Conservation (phyloP, 306 rosid species). For the Cicer bijugum region DNA sequence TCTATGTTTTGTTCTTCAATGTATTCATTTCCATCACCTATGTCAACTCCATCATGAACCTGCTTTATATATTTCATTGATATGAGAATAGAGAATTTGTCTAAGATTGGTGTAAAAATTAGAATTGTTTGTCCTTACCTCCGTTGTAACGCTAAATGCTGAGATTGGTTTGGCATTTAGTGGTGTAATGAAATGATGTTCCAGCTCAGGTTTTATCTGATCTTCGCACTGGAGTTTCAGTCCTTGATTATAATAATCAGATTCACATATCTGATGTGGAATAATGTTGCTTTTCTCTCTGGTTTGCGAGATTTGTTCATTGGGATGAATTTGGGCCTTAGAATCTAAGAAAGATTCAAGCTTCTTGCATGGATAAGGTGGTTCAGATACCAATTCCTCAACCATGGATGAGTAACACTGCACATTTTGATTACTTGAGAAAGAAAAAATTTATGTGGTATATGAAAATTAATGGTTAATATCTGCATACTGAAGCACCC, state of each 20-base stretch:
- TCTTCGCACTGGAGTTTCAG: neutral
- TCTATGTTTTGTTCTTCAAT: conserved; percentile 1
- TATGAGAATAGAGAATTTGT: conserved; percentile 32
- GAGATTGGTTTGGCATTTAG: neutral
- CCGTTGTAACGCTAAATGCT: conserved; percentile 1
- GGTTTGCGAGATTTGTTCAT: conserved; percentile 26
- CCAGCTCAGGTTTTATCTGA: neutral
- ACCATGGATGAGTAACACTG: conserved; percentile 8
- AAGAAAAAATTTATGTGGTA: neutral
- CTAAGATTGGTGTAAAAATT: neutral
- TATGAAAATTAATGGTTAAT: neutral
- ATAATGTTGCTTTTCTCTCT: conserved; percentile 12
- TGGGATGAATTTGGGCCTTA: neutral
- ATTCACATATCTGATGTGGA: conserved; percentile 23
- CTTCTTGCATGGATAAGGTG: conserved; percentile 8
- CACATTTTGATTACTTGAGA: neutral
- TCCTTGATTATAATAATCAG: conserved; percentile 1
- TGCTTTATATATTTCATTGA: conserved; percentile 7
- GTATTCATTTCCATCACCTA: conserved; percentile 20
- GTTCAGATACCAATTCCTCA: conserved; percentile 29
- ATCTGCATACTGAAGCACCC: neutral
- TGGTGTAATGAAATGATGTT: neutral
- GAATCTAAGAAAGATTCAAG: conserved; percentile 9
- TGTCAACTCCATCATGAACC: conserved; percentile 6
- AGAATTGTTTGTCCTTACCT: too few relatives aligned